These are phyloP conservation scores for Citrus hindsii DNA, from an alignment of 345 rosid species.

Conservation along the genomic window DNA sequence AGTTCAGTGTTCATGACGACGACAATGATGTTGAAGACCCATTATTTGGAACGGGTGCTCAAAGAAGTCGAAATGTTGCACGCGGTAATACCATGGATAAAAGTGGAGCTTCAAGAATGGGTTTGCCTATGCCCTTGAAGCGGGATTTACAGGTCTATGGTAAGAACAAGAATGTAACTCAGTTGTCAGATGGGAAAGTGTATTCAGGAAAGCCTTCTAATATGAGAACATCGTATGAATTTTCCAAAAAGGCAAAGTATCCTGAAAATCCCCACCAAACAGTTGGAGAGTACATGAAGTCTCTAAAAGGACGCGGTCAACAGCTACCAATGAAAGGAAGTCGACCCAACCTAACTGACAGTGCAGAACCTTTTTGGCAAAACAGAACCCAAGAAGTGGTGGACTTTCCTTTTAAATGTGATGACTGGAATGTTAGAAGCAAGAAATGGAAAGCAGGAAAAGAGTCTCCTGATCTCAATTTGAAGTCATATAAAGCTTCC, in stretches of 20 bases:
- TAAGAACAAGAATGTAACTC: constrained; percentile 33
- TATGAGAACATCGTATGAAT: constrained; percentile 28
- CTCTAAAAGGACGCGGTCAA: constrained; percentile 39
- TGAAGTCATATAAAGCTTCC: constrained; percentile 46
- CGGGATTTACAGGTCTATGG: constrained; percentile 41
- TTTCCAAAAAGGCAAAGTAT: constrained; percentile 39
- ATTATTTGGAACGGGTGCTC: constrained; percentile 56
- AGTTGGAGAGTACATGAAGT: constrained; percentile 55
- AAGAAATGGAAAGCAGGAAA: constrained; percentile 61
- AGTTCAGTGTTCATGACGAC: constrained; percentile 34
- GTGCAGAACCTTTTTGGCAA: constrained; percentile 44
- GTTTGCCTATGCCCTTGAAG: constrained; percentile 57
- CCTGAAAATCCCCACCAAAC: constrained; percentile 39
- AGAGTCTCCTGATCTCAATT: constrained; percentile 53
- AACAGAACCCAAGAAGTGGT: constrained; percentile 42
- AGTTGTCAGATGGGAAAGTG: constrained; percentile 29
- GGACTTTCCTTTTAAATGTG: constrained; percentile 52
- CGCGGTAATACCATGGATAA: constrained; percentile 29
- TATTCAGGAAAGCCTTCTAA: constrained; percentile 30
- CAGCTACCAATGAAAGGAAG: constrained; percentile 43
- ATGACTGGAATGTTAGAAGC: constrained; percentile 55
- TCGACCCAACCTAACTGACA: constrained; percentile 42
- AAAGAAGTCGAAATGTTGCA: constrained; percentile 37
- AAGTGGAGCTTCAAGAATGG: constrained; percentile 42
- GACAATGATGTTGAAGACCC: constrained; percentile 51